A percentile compares a stretch with the other conserved stretches of the same genome.
Evolutionary conservation across 2,329 filamentous ascomycete species (phyloP).

Genomic region (Botrytis pseudocinerea): DNA sequence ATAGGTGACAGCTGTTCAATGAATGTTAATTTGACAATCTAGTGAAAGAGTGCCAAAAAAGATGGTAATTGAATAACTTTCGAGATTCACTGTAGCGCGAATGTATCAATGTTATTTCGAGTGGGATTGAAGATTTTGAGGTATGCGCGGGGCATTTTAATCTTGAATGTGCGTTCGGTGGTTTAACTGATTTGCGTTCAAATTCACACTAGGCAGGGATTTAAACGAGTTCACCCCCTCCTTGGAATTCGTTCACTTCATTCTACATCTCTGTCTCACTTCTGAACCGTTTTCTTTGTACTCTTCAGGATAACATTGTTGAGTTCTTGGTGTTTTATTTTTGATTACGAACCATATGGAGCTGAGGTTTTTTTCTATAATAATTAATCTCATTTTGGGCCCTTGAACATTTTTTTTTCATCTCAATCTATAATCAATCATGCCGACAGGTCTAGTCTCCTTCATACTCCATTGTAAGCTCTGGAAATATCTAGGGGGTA

Average conservation of each 20-base stretch:
- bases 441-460: neutral
- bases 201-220: constrained; percentile 19
- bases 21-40: constrained; percentile 16
- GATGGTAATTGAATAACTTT: constrained; percentile 12
- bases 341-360: neutral
- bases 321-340: neutral
- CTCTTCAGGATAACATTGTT: neutral
- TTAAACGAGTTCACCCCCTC: constrained; percentile 6
- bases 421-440: neutral
- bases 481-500: neutral
- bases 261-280: neutral
- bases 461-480: neutral
- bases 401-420: neutral
- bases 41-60: constrained; percentile 24
- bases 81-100: constrained; percentile 1
- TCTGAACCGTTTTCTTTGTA: neutral
- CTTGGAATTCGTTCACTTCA: neutral
- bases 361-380: neutral
- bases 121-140: constrained; percentile 17
- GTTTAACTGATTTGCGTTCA: constrained; percentile 12
- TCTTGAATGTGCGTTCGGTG: constrained; percentile 10
- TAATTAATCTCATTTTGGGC: neutral
- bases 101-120: neutral
- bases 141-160: constrained; percentile 21
- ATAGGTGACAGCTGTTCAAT: neutral